Percentiles rank a stretch among this genome's conserved stretches.
Evolutionary conservation across 1,284 basidiomycete species (phyloP).

Genomic region (Calocybe gambosa): DNA sequence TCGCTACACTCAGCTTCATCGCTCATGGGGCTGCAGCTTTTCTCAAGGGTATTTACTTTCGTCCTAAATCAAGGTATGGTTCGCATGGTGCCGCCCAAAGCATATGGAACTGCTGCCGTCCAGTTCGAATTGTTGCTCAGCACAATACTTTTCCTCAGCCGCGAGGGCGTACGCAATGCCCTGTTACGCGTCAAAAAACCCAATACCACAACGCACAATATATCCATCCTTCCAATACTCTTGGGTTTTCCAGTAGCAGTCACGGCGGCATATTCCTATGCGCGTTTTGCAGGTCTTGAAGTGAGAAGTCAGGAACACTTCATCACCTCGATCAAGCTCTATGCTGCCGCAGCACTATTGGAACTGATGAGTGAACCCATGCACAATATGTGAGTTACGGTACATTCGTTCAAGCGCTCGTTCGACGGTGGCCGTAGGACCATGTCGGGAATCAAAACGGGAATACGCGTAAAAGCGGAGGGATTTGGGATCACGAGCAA

Average conservation of each 20-base stretch:
- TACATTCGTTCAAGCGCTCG: background rate
- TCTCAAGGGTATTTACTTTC: slow-evolving; percentile 83
- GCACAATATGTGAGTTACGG: slow-evolving; percentile 60
- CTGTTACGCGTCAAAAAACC: slow-evolving; percentile 44
- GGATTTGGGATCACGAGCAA: slow-evolving; percentile 75
- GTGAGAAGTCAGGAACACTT: slow-evolving; percentile 64
- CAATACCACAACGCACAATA: slow-evolving; percentile 30
- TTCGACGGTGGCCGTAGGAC: slow-evolving; percentile 35
- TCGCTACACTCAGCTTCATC: slow-evolving; percentile 66
- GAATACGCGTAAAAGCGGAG: slow-evolving; percentile 74
- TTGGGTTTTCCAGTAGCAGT: slow-evolving; percentile 51
- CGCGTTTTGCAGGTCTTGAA: slow-evolving; percentile 38
- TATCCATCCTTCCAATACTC: slow-evolving; percentile 53
- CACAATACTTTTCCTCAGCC: slow-evolving; percentile 86
- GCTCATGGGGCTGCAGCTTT: slow-evolving; percentile 81
- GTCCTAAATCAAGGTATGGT: slow-evolving; percentile 83
- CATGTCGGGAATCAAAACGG: slow-evolving; percentile 61
- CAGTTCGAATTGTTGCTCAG: slow-evolving; percentile 60
- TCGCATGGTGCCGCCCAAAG: slow-evolving; percentile 77
- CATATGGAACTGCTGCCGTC: slow-evolving; percentile 53
- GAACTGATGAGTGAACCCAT: slow-evolving; percentile 83
- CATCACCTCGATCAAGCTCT: slow-evolving; percentile 54
- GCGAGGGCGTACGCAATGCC: slow-evolving; percentile 87
- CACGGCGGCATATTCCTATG: slow-evolving; percentile 43
- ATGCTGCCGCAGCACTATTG: slow-evolving; percentile 65